Evolutionary conservation across 768 basidiomycete genomes (phyloP).

Genomic region (Sarcodon aspratus): DNA sequence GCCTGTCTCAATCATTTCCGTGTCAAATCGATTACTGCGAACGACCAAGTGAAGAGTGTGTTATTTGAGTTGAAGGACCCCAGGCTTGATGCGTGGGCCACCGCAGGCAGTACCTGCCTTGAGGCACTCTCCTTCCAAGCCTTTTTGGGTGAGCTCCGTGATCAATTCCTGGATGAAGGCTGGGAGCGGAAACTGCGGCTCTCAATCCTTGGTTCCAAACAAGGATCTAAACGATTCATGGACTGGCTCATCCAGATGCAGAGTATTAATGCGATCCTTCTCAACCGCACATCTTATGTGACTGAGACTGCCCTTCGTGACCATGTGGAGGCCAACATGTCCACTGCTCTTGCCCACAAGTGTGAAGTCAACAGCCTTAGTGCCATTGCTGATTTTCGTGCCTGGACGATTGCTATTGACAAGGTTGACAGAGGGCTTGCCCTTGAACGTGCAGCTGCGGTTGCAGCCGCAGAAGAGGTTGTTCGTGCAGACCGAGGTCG

Average conservation of each 20-base stretch:
- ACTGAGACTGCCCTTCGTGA: background rate
- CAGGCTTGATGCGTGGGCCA: background rate
- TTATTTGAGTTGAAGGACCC: background rate
- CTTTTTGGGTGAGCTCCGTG: background rate
- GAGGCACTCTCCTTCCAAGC: background rate
- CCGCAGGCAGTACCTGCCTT: background rate
- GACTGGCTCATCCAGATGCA: background rate
- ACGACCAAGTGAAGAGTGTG: background rate
- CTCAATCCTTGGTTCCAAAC: background rate
- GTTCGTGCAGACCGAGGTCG: too few relatives aligned
- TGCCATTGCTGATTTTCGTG: background rate
- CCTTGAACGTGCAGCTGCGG: background rate
- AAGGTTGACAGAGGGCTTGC: background rate
- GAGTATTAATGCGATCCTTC: background rate
- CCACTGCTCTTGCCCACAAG: background rate
- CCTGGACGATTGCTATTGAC: background rate
- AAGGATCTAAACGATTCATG: background rate
- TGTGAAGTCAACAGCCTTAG: background rate
- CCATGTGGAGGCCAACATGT: background rate
- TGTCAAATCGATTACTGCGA: background rate
- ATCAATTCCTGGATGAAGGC: background rate
- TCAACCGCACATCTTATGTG: background rate
- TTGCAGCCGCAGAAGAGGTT: too few relatives aligned
- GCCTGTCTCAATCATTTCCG: background rate
- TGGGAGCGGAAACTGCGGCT: background rate